Evolutionary conservation across 2,329 filamentous ascomycete species (phyloP).

Genomic region (Colletotrichum sp.): DNA sequence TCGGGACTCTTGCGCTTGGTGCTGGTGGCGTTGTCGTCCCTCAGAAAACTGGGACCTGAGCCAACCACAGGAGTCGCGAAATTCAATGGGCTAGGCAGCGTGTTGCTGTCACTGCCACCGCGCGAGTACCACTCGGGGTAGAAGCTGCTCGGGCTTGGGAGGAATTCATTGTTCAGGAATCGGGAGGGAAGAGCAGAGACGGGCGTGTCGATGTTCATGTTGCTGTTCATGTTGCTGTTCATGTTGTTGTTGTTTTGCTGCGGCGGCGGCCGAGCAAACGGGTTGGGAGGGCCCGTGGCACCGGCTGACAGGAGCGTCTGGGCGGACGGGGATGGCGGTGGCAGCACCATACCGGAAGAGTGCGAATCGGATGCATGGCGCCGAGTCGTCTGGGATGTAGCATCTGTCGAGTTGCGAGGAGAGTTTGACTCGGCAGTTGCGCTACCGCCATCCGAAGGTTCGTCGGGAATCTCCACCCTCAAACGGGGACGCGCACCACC

Average conservation of each 20-base stretch:
- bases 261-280: slow-evolving; percentile 86
- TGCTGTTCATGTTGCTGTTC: slow-evolving; percentile 55
- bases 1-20: slow-evolving; percentile 64
- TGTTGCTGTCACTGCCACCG: slow-evolving; percentile 74
- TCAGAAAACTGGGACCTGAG: slow-evolving; percentile 66
- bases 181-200: slow-evolving; percentile 93
- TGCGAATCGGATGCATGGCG: slow-evolving; percentile 58
- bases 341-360: slow-evolving; percentile 74
- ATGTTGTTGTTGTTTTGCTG: slow-evolving; percentile 66
- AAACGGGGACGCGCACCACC: slow-evolving; percentile 79
- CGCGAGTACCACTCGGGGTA: slow-evolving; percentile 89
- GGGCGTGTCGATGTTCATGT: slow-evolving; percentile 65
- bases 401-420: slow-evolving; percentile 62
- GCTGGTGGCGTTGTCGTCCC: slow-evolving; percentile 52
- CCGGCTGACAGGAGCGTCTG: slow-evolving; percentile 87
- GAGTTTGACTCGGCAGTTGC: slow-evolving; percentile 75
- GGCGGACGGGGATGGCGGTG: slow-evolving; percentile 90
- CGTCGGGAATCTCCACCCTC: slow-evolving; percentile 94
- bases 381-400: slow-evolving; percentile 59
- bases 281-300: slow-evolving; percentile 90
- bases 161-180: slow-evolving; percentile 85
- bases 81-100: slow-evolving; percentile 88
- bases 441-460: slow-evolving; percentile 78
- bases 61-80: slow-evolving; percentile 82
- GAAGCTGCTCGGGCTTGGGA: slow-evolving; percentile 91